Evolutionary conservation across 257 asterid species (phyloP).

Genomic region (Solanum pinnatisectum): DNA sequence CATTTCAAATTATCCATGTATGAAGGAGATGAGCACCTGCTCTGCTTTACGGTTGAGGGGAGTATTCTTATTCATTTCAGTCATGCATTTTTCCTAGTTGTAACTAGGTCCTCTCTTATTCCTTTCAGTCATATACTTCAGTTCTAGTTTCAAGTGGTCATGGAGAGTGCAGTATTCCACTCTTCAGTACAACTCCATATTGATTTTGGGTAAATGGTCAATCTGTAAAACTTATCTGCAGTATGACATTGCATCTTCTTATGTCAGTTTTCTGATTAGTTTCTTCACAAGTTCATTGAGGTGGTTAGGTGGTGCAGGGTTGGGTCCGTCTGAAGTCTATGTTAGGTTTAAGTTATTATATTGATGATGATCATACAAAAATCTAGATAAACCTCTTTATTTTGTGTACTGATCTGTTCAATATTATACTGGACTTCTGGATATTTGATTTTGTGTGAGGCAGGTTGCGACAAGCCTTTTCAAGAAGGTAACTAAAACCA

Average conservation of each 20-base stretch:
- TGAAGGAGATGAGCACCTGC: neutral
- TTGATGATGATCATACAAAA: neutral
- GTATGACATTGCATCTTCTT: neutral
- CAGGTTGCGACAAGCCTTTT: neutral
- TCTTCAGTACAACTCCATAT: neutral
- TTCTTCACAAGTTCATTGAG: neutral
- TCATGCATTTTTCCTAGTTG: neutral
- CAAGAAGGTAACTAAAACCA: neutral
- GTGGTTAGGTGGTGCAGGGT: neutral
- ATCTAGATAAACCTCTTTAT: neutral
- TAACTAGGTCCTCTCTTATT: neutral
- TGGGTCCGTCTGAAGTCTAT: neutral
- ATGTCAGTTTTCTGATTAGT: neutral
- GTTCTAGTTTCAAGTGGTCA: neutral
- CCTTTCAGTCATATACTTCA: neutral
- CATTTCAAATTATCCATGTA: neutral
- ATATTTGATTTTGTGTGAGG: neutral
- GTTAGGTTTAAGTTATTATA: neutral
- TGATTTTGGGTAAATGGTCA: neutral
- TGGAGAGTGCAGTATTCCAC: neutral
- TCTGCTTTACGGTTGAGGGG: neutral
- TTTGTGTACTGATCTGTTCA: neutral
- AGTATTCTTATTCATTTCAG: neutral
- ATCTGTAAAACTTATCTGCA: neutral
- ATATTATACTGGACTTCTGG: neutral